Conservation (phyloP, 768 basidiomycete genomes). For the Tulasnella sp. region DNA sequence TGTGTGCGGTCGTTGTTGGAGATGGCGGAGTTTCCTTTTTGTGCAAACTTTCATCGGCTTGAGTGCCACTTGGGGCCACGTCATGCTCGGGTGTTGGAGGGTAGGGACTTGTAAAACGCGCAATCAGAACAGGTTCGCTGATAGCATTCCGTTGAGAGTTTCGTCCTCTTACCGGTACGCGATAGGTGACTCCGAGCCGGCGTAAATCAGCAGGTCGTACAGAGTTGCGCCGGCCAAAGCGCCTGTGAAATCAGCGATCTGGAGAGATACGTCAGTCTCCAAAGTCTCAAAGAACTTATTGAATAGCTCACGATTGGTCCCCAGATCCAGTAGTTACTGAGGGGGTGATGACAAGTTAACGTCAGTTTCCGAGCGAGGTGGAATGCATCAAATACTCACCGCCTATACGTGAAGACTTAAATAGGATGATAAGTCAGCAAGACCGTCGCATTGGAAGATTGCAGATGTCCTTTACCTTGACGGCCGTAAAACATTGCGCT, state of each 20-base stretch:
- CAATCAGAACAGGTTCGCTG: not conserved
- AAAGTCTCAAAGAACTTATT: not conserved
- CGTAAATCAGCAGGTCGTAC: conserved; percentile 50
- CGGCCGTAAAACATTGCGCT: conserved; percentile 39
- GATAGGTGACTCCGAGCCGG: conserved; percentile 35
- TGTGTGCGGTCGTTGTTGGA: not conserved
- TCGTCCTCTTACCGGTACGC: not conserved
- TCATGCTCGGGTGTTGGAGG: not conserved
- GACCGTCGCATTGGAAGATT: not conserved
- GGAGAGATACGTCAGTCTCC: not conserved
- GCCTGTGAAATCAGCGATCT: conserved; percentile 33
- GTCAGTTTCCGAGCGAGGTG: not conserved
- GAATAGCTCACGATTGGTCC: conserved; percentile 29
- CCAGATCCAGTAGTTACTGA: conserved; percentile 66
- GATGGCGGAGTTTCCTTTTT: not conserved
- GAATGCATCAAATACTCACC: not conserved
- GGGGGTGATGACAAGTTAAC: conserved; percentile 13
- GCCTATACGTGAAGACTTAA: not conserved
- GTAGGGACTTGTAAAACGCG: not conserved
- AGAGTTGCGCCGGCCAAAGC: conserved; percentile 36
- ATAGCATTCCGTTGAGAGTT: not conserved
- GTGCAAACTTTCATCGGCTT: not conserved
- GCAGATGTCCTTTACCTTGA: conserved; percentile 35
- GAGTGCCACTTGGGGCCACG: not conserved
- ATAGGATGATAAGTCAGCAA: not conserved